A percentile compares a stretch with the other conserved stretches of the same genome.
phyloP scores from a whole-genome alignment of 73 alveolate species.

The Paramecium pentaurelia region DNA sequence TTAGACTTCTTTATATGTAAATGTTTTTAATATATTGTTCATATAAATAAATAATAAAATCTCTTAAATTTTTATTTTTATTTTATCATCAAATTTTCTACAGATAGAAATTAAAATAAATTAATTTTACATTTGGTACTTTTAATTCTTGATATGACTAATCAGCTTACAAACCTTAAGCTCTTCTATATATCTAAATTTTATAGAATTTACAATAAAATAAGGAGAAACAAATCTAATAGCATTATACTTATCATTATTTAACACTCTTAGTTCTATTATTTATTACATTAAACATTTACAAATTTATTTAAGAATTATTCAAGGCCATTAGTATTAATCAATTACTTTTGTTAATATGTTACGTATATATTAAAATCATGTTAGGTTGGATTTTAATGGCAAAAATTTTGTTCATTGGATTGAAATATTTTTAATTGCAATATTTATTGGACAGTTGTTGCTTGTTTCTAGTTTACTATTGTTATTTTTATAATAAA shows the following conservation, averaged over 20 bases:
- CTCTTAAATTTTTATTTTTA: neutral
- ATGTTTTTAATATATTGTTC: neutral
- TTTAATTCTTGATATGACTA: neutral
- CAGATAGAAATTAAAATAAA: neutral
- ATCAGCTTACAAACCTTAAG: neutral
- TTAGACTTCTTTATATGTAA: neutral
- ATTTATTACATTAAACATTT: neutral
- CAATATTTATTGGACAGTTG: neutral
- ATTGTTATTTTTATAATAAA: neutral
- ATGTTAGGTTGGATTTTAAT: neutral
- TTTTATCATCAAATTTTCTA: neutral
- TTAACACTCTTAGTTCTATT: neutral
- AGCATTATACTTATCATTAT: neutral
- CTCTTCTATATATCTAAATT: neutral
- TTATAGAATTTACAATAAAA: neutral
- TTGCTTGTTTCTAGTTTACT: neutral
- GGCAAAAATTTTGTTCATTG: neutral
- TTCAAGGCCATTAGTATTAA: neutral
- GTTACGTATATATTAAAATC: neutral
- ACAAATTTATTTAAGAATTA: neutral
- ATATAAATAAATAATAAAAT: neutral
- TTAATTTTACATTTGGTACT: neutral
- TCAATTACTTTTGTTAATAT: neutral
- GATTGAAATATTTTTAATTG: neutral
- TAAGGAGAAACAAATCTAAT: neutral